phyloP scores from a whole-genome alignment of 352 stramenopile genomes.

The Phytophthora constricta region DNA sequence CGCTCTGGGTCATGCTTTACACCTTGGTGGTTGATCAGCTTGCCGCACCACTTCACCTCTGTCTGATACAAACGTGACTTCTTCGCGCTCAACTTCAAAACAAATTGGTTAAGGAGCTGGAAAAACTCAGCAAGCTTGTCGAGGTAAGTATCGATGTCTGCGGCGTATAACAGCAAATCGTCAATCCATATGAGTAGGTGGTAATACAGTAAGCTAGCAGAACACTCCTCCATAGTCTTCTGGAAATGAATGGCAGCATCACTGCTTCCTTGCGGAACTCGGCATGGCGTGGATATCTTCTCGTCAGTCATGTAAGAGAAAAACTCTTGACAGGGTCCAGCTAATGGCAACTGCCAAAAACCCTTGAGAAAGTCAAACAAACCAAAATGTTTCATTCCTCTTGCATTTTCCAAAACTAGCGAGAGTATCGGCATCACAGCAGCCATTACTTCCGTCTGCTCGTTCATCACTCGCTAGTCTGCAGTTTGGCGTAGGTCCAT shows the following conservation, averaged over 20 bases:
- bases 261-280: conserved; percentile 11
- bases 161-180: conserved; percentile 25
- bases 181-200: conserved; percentile 35
- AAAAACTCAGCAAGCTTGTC: conserved; percentile 19
- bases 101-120: background rate
- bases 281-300: conserved; percentile 17
- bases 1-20: conserved; percentile 15
- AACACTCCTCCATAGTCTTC: conserved; percentile 7
- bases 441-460: conserved; percentile 14
- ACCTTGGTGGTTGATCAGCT: conserved; percentile 11
- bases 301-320: conserved; percentile 24
- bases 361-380: conserved; percentile 25
- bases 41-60: conserved; percentile 27
- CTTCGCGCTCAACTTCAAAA: conserved; percentile 27
- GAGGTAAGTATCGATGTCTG: conserved; percentile 8
- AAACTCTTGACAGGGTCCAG: conserved; percentile 5
- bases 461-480: no score
- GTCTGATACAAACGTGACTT: conserved; percentile 24
- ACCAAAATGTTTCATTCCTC: conserved; percentile 16
- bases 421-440: conserved; percentile 20
- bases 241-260: conserved; percentile 16
- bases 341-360: conserved; percentile 28
- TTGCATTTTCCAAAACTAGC: conserved; percentile 2
- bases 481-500: no score
- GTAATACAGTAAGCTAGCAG: conserved; percentile 12